A percentile compares a stretch with the other conserved stretches of the same genome.
phyloP scores from a whole-genome alignment of 1,139 yeast genomes.

The Nematodospora anomalae region DNA sequence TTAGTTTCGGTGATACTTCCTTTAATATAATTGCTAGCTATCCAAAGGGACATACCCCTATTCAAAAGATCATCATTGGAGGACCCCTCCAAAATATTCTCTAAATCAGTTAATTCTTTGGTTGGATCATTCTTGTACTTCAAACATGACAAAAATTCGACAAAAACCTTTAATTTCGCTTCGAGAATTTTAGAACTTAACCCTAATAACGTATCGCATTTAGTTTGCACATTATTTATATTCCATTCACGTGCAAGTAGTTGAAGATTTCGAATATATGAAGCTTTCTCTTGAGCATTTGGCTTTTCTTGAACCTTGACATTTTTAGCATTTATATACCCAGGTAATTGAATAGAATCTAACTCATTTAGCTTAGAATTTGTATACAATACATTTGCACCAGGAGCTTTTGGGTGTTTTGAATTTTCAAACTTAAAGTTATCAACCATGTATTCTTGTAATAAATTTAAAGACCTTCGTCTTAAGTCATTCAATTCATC shows the following conservation, averaged over 20 bases:
- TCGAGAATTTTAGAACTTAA: slow-evolving; percentile 19
- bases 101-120: slow-evolving; percentile 14
- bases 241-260: slow-evolving; percentile 14
- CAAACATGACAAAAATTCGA: slow-evolving; percentile 17
- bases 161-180: slow-evolving; percentile 14
- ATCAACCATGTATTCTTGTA: slow-evolving; percentile 20
- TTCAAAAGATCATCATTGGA: slow-evolving; percentile 9
- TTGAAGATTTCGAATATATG: slow-evolving; percentile 11
- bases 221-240: background rate
- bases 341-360: slow-evolving; percentile 42
- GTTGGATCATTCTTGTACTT: slow-evolving; percentile 2
- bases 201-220: slow-evolving; percentile 5
- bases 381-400: background rate
- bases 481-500: slow-evolving; percentile 14
- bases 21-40: slow-evolving; percentile 23
- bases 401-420: slow-evolving; percentile 2
- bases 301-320: slow-evolving; percentile 18
- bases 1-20: slow-evolving; percentile 4
- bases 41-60: slow-evolving; percentile 30
- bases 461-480: slow-evolving; percentile 15
- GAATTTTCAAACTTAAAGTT: slow-evolving; percentile 14
- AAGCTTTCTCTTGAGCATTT: background rate
- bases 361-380: slow-evolving; percentile 22
- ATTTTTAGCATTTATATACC: slow-evolving; percentile 35
- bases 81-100: slow-evolving; percentile 16